phyloP scores from a whole-genome alignment of 192 early-diverging fungal genomes.

The Chytriomyces hyalinus region DNA sequence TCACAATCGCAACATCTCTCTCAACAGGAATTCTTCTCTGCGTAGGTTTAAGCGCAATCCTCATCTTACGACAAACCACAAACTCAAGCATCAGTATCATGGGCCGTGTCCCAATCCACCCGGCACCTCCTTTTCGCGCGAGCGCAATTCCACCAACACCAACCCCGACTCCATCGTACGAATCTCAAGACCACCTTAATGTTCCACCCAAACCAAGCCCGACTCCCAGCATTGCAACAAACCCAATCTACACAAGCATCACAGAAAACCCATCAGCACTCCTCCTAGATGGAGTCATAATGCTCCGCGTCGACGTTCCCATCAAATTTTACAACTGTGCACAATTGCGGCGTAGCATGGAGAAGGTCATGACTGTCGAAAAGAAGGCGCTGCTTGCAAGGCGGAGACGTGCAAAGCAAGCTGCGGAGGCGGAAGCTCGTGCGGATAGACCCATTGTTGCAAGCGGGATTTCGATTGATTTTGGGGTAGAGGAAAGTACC shows the following conservation, averaged over 20 bases:
- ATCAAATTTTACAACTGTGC: conserved; percentile 53
- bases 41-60: conserved; percentile 35
- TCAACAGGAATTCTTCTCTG: conserved; percentile 42
- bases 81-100: conserved; percentile 39
- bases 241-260: conserved; percentile 35
- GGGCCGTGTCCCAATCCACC: conserved; percentile 32
- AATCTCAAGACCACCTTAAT: background rate
- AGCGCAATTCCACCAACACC: background rate
- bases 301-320: conserved; percentile 40
- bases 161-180: background rate
- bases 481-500: background rate
- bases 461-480: background rate
- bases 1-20: conserved; percentile 40
- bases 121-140: background rate
- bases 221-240: background rate
- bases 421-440: background rate
- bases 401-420: background rate
- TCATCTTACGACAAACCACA: conserved; percentile 46
- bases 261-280: conserved; percentile 43
- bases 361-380: conserved; percentile 40
- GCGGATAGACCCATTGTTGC: background rate
- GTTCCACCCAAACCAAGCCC: background rate
- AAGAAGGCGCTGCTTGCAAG: background rate
- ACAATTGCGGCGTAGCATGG: conserved; percentile 41
- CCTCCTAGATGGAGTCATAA: conserved; percentile 40